A percentile compares a stretch with the other conserved stretches of the same genome.
Conservation (phyloP, 2,329 filamentous ascomycete genomes). For the Aspergillus carbonarius region DNA sequence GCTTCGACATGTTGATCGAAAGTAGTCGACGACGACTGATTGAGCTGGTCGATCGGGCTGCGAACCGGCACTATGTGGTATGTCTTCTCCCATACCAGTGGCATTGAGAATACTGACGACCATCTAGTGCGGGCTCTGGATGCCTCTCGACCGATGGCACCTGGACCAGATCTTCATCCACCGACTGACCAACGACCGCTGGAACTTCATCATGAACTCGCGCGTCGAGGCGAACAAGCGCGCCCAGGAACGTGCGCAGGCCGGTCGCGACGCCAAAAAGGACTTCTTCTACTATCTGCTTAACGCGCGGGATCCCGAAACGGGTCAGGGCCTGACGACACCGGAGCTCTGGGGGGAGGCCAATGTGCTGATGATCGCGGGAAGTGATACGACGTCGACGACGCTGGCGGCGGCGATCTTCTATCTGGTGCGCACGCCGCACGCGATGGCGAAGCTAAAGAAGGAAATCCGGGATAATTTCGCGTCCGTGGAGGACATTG, state of each 20-base stretch:
- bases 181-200: slow-evolving; percentile 64
- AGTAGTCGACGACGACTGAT: slow-evolving; percentile 61
- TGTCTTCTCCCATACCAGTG: slow-evolving; percentile 7
- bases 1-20: slow-evolving; percentile 50
- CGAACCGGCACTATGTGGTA: slow-evolving; percentile 67
- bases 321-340: slow-evolving; percentile 63
- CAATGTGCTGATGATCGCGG: slow-evolving; percentile 70
- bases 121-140: slow-evolving; percentile 67
- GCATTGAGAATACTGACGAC: slow-evolving; percentile 6
- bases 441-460: slow-evolving; percentile 31
- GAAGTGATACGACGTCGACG: slow-evolving; percentile 70
- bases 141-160: slow-evolving; percentile 63
- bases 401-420: slow-evolving; percentile 49
- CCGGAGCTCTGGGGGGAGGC: slow-evolving; percentile 70
- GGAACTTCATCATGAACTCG: slow-evolving; percentile 70
- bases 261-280: slow-evolving; percentile 64
- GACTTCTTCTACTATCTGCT: slow-evolving; percentile 77
- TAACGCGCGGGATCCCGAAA: slow-evolving; percentile 69
- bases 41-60: slow-evolving; percentile 65
- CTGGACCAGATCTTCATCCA: slow-evolving; percentile 69
- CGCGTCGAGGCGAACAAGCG: slow-evolving; percentile 65
- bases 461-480: slow-evolving; percentile 40
- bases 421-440: slow-evolving; percentile 39
- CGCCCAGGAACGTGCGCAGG: slow-evolving; percentile 56
- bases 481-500: slow-evolving; percentile 37